phyloP scores from a whole-genome alignment of 805 yeast genomes.

The Myxozyma melibiosi region DNA sequence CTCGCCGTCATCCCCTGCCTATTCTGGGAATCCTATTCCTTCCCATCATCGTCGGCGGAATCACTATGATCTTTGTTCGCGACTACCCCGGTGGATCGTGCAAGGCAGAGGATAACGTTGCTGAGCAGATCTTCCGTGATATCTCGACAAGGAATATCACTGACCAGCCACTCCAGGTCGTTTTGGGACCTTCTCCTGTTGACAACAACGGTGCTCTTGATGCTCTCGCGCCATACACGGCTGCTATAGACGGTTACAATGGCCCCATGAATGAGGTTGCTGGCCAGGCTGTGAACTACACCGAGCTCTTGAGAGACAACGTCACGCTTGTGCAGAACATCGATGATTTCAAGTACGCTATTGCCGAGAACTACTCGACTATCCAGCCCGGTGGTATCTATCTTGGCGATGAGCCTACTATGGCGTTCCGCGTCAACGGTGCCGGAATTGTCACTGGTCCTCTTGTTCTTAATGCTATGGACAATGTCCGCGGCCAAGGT shows the following conservation, averaged over 20 bases:
- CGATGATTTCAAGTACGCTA: constrained; percentile 33
- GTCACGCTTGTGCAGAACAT: constrained; percentile 31
- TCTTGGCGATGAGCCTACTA: constrained; percentile 33
- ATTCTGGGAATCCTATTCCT: constrained; percentile 37
- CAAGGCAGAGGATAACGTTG: constrained; percentile 28
- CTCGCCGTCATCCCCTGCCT: constrained; percentile 39
- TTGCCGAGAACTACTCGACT: constrained; percentile 35
- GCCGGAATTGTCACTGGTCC: constrained; percentile 35
- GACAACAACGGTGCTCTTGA: constrained; percentile 29
- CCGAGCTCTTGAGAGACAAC: constrained; percentile 17
- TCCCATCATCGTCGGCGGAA: constrained; percentile 41
- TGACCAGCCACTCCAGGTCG: constrained; percentile 14
- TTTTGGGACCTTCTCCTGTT: constrained; percentile 31
- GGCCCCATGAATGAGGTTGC: constrained; percentile 18
- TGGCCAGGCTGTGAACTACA: constrained; percentile 15
- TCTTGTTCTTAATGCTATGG: constrained; percentile 37
- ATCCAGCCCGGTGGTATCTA: constrained; percentile 43
- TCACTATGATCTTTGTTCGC: constrained; percentile 30
- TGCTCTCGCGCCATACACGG: constrained; percentile 16
- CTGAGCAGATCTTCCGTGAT: constrained; percentile 30
- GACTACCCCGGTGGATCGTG: constrained; percentile 32
- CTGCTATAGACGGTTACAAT: constrained; percentile 14
- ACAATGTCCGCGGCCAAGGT: constrained; percentile 40
- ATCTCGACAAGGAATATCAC: constrained; percentile 19
- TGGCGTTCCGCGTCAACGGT: constrained; percentile 39